Evolutionary conservation across 192 early-diverging fungal species (phyloP), one percentile per base, ranked within the genome.

Genomic region (Coemansia guatemalensis): DNA sequence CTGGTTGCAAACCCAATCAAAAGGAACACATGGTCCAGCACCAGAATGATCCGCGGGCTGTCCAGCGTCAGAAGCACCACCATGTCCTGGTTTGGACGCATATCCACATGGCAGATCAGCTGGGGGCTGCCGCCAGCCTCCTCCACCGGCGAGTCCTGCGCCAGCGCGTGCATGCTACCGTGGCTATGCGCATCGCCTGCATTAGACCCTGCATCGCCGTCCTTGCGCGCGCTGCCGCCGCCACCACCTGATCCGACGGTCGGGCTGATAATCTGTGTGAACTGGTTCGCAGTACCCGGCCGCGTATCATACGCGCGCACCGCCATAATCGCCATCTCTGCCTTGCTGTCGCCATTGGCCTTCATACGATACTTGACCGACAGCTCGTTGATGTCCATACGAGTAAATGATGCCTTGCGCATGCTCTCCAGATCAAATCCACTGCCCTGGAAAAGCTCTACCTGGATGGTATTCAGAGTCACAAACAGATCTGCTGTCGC

Each of bases 1-100:
- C 83, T 87, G 74, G 83, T 88, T 51, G 93, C 89, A 74, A 90
- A 99, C 51, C 86, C 83, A 35, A 84, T 68, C 25, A 97, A 72
- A 11, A 86, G 81, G 60, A 95, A 93, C 20, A 92, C 69, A 61
- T 96, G 92, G 74, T 99, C 94, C 22, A 95, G 81, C 22, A 91
- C 89, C 35, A 99, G 81, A 57, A 95, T 86, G 5, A 97, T 67
- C 47, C 90, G 89, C 8, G 95, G 91, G 32, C 86, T 87, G 62
- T 93, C 89, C 23, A 99, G 64, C 7, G 91, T 93, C 25, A 92
- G 73, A 49, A 92, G 59, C 23, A 86, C 84, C 4, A 90, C 71
- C 65, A 84, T 73, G 56, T 69, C 71, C 70, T 76, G 70, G 49
- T 67, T 64, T 1, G 79, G 74, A 8, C 73, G 69, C 72, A 81